Evolutionary conservation across 805 yeast genomes (phyloP), one percentile per base, ranked within the genome.

Genomic region (Saturnispora quitensis): DNA sequence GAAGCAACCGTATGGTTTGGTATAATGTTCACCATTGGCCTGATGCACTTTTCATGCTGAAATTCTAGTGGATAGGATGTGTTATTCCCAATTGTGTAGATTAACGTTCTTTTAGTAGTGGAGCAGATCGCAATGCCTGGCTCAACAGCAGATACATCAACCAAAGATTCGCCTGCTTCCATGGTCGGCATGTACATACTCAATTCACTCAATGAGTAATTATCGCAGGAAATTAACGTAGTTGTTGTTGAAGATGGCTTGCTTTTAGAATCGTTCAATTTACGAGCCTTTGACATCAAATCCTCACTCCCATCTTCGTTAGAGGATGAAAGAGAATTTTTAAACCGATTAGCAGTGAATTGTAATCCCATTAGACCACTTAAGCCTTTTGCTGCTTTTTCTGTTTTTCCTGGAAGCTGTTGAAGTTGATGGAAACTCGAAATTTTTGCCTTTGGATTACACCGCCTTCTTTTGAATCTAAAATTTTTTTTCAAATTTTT

Each of bases 51-150:
- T 8, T 55, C 53, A 36, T 73, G 65, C 2, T 76, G 80, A 52
- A 83, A 77, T 52, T 80, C 77, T 42, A 77, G 69, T 2, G 82
- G 75, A 13, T 76, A 63, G 0, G 93, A 89, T 1, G 73, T 66
- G 31, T 72, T 75, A 1, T 89, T 76, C 50, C 73, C 70, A 61
- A 82, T 84, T 50, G 76, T 72, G 90, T 95, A 89, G 5, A 83
- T 82, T 58, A 77, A 74, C 20, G 84, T 73, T 35, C 78, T 70
- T 24, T 73, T 66, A n/a, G 70, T 72, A 15, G 78, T 73, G 4
- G 78, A 66, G 3, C 67, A 55, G 12, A 68, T 56, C 17, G 56
- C 55, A 65, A 10, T 57, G 51, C 4, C 68, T 59, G 42, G 48
- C 8, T 64, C 61, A 62, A 68, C 70, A 3, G 57, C 53, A 5